Evolutionary conservation across 805 yeast genomes (phyloP).

Genomic region (Metschnikowia chrysomelidarum): DNA sequence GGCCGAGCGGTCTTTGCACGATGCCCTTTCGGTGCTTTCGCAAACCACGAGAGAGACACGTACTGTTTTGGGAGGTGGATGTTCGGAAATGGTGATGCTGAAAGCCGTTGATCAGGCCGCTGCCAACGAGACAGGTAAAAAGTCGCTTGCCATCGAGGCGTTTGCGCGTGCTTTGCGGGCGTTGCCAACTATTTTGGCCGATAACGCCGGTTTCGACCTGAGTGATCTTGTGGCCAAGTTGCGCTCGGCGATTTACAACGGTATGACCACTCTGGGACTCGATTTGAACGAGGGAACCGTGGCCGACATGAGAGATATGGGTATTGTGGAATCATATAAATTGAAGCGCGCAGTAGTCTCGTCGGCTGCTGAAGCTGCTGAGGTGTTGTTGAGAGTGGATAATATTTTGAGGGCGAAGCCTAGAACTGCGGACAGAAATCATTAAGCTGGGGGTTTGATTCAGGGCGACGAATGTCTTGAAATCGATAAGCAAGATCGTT

Average conservation of each 20-base stretch:
- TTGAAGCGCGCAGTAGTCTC: constrained; percentile 91
- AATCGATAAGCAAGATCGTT: background rate
- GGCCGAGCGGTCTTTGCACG: constrained; percentile 67
- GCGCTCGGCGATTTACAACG: constrained; percentile 87
- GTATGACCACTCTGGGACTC: constrained; percentile 87
- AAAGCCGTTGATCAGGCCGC: constrained; percentile 93
- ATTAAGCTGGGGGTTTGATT: constrained; percentile 22
- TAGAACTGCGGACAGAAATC: constrained; percentile 88
- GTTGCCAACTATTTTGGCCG: constrained; percentile 92
- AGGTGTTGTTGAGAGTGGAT: constrained; percentile 91
- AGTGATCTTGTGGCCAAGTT: constrained; percentile 87
- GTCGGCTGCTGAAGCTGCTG: constrained; percentile 98
- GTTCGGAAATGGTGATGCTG: constrained; percentile 88
- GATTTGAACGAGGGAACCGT: constrained; percentile 81
- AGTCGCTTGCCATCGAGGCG: constrained; percentile 89
- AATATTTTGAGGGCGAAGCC: constrained; percentile 97
- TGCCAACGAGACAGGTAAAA: constrained; percentile 89
- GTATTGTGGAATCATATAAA: constrained; percentile 90
- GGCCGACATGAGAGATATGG: constrained; percentile 92
- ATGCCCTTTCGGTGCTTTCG: constrained; percentile 90
- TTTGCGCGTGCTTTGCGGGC: constrained; percentile 93
- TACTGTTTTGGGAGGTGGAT: constrained; percentile 93
- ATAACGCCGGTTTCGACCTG: constrained; percentile 95
- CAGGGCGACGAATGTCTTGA: no score
- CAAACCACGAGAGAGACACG: constrained; percentile 92